These are phyloP conservation scores for Solanum pimpinellifolium DNA, from an alignment of 257 asterid species.

Conservation along the genomic window DNA sequence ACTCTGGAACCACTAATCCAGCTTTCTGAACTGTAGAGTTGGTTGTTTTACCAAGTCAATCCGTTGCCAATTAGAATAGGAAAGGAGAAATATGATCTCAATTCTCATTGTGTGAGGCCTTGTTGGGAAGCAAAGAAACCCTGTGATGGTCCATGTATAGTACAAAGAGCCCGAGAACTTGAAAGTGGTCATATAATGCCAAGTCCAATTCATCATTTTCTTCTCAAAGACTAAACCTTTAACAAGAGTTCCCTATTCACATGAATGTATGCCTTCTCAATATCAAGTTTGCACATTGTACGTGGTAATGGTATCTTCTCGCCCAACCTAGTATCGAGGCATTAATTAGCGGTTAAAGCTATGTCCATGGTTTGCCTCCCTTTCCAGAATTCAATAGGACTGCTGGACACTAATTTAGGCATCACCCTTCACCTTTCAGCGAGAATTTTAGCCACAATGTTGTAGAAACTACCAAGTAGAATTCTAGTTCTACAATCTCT, in stretches of 20 bases:
- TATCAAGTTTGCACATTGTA: not conserved
- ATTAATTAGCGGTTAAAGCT: not conserved
- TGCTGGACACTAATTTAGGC: not conserved
- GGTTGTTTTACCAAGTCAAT: not conserved
- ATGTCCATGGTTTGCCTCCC: not conserved
- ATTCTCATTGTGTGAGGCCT: not conserved
- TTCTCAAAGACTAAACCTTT: not conserved
- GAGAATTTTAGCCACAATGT: not conserved
- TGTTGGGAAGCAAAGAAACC: not conserved
- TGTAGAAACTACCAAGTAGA: not conserved
- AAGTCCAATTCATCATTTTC: not conserved
- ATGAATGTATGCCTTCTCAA: not conserved
- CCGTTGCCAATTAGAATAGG: not conserved
- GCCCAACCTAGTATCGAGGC: not conserved
- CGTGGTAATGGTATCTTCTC: not conserved
- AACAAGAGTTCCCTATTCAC: not conserved
- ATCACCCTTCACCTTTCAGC: not conserved
- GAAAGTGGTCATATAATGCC: not conserved
- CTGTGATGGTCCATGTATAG: not conserved
- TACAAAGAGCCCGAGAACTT: not conserved
- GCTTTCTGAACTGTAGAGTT: not conserved
- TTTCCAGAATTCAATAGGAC: not conserved
- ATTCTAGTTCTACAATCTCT: not conserved
- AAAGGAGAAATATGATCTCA: not conserved
- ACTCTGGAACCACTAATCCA: not conserved